Conservation (phyloP, 1,284 basidiomycete species). For the Cryptococcus sp. region DNA sequence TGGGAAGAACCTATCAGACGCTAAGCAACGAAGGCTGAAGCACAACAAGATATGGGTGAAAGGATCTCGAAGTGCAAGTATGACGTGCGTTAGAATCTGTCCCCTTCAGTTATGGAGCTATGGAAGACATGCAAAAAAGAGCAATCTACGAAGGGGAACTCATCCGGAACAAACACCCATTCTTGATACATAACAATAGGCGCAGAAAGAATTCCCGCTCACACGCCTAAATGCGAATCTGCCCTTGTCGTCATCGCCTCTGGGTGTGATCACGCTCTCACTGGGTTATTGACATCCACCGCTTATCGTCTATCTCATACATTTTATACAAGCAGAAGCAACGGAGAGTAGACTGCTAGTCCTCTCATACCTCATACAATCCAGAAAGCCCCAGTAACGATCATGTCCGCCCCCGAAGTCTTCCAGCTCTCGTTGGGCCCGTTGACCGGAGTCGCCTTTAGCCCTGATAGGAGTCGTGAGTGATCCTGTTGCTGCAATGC, state of each 20-base stretch:
- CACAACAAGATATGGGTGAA: too few species aligned
- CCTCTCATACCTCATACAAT: slow-evolving; percentile 13
- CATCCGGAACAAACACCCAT: too few species aligned
- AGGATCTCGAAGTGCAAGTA: too few species aligned
- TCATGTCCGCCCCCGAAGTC: slow-evolving; percentile 74
- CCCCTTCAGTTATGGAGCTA: too few species aligned
- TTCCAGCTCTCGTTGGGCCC: slow-evolving; percentile 77
- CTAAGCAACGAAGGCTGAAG: too few species aligned
- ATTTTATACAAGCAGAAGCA: neutral
- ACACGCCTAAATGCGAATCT: too few species aligned
- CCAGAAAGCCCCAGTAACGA: slow-evolving; percentile 53
- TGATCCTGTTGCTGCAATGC: slow-evolving; percentile 21
- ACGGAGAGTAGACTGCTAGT: slow-evolving; percentile 34
- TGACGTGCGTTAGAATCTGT: too few species aligned
- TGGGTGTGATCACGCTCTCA: neutral
- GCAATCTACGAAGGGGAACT: too few species aligned
- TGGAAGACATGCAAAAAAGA: too few species aligned
- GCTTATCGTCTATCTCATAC: neutral
- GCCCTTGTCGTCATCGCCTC: neutral
- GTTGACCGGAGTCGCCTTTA: slow-evolving; percentile 90
- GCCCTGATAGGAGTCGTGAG: slow-evolving; percentile 81
- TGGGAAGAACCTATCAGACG: too few species aligned
- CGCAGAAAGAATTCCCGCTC: too few species aligned
- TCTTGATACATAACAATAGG: too few species aligned
- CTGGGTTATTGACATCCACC: neutral